Evolutionary conservation across 2,329 filamentous ascomycete genomes (phyloP).

Genomic region (Metarhizium guizhouense): DNA sequence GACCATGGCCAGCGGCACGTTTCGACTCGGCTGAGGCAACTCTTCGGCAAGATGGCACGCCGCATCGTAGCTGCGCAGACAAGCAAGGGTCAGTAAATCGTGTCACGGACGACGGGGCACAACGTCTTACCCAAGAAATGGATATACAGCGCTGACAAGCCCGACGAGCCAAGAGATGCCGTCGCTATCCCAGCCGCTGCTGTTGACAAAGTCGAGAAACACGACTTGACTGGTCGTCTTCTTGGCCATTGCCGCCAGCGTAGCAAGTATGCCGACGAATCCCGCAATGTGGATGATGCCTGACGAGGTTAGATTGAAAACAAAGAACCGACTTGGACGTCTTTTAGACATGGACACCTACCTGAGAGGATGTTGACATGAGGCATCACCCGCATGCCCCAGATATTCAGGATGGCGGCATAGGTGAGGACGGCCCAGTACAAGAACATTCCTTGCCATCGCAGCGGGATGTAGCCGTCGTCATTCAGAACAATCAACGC

Average conservation of each 20-base stretch:
- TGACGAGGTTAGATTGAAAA: slow-evolving; percentile 1
- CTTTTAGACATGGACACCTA: background rate
- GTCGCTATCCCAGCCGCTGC: slow-evolving; percentile 21
- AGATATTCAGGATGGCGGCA: slow-evolving; percentile 30
- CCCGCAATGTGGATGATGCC: slow-evolving; percentile 19
- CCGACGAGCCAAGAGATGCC: slow-evolving; percentile 25
- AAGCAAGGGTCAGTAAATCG: fast-evolving
- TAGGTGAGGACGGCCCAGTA: slow-evolving; percentile 35
- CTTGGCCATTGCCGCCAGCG: slow-evolving; percentile 19
- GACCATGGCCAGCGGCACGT: slow-evolving; percentile 25
- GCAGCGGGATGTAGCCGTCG: slow-evolving; percentile 27
- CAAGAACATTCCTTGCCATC: slow-evolving; percentile 37
- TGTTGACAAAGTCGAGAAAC: slow-evolving; percentile 22
- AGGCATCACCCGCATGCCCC: slow-evolving; percentile 27
- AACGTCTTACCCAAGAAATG: slow-evolving; percentile 21
- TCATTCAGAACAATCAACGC: slow-evolving; percentile 33
- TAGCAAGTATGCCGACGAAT: slow-evolving; percentile 18
- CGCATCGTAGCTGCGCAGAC: slow-evolving; percentile 20
- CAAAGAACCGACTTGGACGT: background rate
- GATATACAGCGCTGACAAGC: slow-evolving; percentile 22
- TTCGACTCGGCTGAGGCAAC: slow-evolving; percentile 21
- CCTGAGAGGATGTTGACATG: slow-evolving; percentile 21
- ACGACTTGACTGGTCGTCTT: slow-evolving; percentile 22
- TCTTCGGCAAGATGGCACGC: slow-evolving; percentile 25
- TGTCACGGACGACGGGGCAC: background rate